Evolutionary conservation across 257 asterid species (phyloP), one percentile per base, ranked within the genome.

Genomic region (Lycium ferocissimum): DNA sequence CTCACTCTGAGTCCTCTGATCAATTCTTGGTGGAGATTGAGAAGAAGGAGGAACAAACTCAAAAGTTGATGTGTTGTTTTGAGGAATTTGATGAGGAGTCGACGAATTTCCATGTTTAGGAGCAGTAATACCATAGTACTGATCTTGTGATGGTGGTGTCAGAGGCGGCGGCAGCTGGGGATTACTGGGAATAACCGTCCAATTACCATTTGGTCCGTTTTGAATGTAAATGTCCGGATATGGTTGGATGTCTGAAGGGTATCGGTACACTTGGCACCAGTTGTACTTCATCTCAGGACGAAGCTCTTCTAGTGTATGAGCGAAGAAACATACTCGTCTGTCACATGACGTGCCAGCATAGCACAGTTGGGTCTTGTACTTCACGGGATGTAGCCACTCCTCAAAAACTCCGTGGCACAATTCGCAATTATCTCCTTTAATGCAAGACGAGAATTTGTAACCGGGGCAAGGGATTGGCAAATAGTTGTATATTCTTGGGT

Each of bases 331-430:
- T 2, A 26, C 71, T 0, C 7, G 37, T 63, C 84, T 33, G 17
- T 63, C 17, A 22, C 71, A 63, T 8, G 7, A 22, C 3, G 40
- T 63, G 37, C 71, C 71, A 4, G 71, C 15, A 22, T 63, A 3
- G 13, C 71, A 80, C 22, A 51, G 38, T 22, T 59, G 56, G 1
- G 84, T 80, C 40, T 38, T 40, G 84, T 80, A 80, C 13, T 66
- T 22, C 0, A 73, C 73, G 6, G 83, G 84, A 18, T 58, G 83
- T 13, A 80, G 57, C 83, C 83, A 58, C 13, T 45, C 58, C 72
- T 80, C 72, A 9, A 59, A 80, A 8, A 80, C 73, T n/a, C 84
- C 84, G 12, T 80, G 84, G 10, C 49, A 45, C 37, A 80, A 45
- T 66, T 80, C 84, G 7, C 84, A 80, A 18, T 40, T 26, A 35